Conservation (phyloP, 139 green algal species). For the Tetradesmus lagerheimii region DNA sequence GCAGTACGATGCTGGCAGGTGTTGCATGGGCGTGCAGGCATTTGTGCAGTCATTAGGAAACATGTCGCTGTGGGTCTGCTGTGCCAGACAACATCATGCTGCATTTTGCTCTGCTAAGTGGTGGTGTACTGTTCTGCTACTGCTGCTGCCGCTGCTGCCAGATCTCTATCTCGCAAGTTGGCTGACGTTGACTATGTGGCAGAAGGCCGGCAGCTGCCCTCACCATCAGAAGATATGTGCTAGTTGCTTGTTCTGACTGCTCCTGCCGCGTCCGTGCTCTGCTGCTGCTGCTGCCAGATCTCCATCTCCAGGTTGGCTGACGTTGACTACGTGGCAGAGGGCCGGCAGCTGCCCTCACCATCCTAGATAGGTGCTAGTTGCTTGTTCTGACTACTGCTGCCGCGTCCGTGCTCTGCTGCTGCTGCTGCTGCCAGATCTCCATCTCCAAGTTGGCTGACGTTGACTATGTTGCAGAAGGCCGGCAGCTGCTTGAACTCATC, state of each 20-base stretch:
- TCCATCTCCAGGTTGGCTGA: conserved; percentile 49
- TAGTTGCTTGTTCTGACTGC: no score
- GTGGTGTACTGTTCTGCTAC: no score
- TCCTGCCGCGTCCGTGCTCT: not conserved
- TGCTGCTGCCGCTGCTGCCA: not conserved
- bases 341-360: conserved; percentile 47
- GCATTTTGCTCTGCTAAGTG: no score
- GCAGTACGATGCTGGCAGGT: no score
- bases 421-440: conserved; percentile 16
- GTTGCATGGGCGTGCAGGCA: no score
- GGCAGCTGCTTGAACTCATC: conserved; percentile 62
- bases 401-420: not conserved
- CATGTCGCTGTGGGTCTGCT: no score
- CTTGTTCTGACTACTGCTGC: no score
- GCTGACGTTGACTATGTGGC: conserved; percentile 51
- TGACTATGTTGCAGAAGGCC: conserved; percentile 56
- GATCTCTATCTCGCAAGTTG: conserved; percentile 51
- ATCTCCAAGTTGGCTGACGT: conserved; percentile 50
- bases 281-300: conserved; percentile 11
- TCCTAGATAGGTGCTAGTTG: no score
- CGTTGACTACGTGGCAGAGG: conserved; percentile 56
- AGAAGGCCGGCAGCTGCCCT: conserved; percentile 53
- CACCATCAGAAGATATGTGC: no score
- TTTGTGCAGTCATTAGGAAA: no score
- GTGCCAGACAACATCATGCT: no score